phyloP scores from a whole-genome alignment of 1,284 basidiomycete species.

The Mycosarcoma mackinlayi region DNA sequence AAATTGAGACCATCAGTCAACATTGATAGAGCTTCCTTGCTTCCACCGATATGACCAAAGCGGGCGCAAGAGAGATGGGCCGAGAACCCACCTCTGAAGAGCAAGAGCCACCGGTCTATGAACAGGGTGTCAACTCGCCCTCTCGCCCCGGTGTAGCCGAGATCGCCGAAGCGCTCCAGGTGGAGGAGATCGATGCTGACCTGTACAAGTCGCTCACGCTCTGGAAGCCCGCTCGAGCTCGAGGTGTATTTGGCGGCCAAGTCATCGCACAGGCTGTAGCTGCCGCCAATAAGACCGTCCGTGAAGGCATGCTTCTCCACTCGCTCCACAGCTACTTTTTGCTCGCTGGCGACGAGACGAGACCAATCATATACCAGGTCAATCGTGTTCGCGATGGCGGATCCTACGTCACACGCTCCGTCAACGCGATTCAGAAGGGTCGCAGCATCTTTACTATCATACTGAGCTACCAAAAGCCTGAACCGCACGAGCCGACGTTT shows the following conservation, averaged over 20 bases:
- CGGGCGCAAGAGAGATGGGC: conserved; percentile 47
- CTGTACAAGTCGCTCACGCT: conserved; percentile 57
- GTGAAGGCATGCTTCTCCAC: conserved; percentile 51
- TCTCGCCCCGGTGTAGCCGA: conserved; percentile 22
- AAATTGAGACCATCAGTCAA: no score
- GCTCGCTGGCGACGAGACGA: conserved; percentile 50
- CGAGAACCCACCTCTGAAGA: conserved; percentile 53
- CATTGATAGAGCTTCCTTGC: no score
- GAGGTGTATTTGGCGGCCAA: conserved; percentile 66
- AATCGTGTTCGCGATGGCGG: conserved; percentile 62
- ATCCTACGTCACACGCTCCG: conserved; percentile 62
- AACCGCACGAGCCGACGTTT: conserved; percentile 59
- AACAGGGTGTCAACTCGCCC: conserved; percentile 51
- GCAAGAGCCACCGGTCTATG: conserved; percentile 50
- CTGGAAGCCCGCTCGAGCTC: conserved; percentile 59
- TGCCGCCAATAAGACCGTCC: conserved; percentile 57
- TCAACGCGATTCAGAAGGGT: conserved; percentile 59
- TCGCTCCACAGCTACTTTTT: conserved; percentile 64
- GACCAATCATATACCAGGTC: conserved; percentile 63
- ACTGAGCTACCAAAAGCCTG: conserved; percentile 63
- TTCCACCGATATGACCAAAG: conserved; percentile 16
- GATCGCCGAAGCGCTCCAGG: conserved; percentile 56
- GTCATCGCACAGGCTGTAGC: conserved; percentile 62
- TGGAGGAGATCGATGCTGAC: conserved; percentile 58
- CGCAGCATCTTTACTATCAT: conserved; percentile 59